Percentiles rank a stretch among this genome's conserved stretches.
These are phyloP conservation scores for Yamadazyma atmosphaerica DNA, from an alignment of 1,139 yeast species.

Conservation along the genomic window DNA sequence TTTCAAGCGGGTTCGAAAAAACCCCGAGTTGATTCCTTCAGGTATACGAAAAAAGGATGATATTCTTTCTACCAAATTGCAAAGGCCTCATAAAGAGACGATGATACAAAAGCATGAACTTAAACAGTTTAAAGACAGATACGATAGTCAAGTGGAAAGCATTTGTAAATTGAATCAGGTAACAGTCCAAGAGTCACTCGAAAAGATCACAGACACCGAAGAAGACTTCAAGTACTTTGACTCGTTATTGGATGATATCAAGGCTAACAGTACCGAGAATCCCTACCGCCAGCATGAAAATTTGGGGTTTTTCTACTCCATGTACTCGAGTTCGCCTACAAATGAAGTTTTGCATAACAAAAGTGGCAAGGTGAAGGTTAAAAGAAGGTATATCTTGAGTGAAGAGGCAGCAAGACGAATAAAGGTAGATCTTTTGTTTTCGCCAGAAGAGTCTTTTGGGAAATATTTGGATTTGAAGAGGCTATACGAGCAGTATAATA, in stretches of 20 bases:
- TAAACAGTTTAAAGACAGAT: constrained; percentile 49
- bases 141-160: constrained; percentile 20
- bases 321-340: constrained; percentile 33
- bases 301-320: constrained; percentile 32
- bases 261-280: constrained; percentile 20
- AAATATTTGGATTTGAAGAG: constrained; percentile 57
- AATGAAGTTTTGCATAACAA: constrained; percentile 17
- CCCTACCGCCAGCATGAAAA: constrained; percentile 21
- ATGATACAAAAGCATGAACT: constrained; percentile 70
- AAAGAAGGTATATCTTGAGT: constrained; percentile 43
- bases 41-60: constrained; percentile 13
- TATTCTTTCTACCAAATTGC: constrained; percentile 19
- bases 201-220: constrained; percentile 26
- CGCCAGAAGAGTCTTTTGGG: constrained; percentile 66
- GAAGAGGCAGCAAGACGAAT: constrained; percentile 48
- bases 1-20: constrained; percentile 30
- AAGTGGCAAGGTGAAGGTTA: constrained; percentile 27
- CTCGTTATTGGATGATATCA: constrained; percentile 31
- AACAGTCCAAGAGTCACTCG: constrained; percentile 19
- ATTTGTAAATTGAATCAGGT: constrained; percentile 4
- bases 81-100: constrained; percentile 44
- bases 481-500: constrained; percentile 53
- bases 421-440: constrained; percentile 49
- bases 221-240: constrained; percentile 45
- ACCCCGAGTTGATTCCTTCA: constrained; percentile 22